Evolutionary conservation across 73 alveolate species (phyloP).

Genomic region (Symbiodinium pilosum): DNA sequence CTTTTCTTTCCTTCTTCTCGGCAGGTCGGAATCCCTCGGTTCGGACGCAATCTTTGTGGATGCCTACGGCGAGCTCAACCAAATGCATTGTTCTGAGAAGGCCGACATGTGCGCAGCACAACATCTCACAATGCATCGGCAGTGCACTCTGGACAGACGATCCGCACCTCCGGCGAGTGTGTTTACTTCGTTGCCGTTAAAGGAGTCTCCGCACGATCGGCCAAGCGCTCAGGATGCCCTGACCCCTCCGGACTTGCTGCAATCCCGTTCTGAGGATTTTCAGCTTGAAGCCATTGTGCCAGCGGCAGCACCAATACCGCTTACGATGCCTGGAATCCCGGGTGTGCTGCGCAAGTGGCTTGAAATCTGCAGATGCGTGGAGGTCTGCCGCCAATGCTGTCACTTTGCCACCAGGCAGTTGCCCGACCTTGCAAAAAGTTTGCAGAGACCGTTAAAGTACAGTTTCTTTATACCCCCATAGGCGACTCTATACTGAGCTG

Average conservation of each 20-base stretch:
- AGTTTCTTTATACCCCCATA: no score
- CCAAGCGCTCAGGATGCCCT: neutral
- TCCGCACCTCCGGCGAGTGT: slow-evolving; percentile 15
- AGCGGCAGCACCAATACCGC: slow-evolving; percentile 8
- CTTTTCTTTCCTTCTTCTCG: neutral
- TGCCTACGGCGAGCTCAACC: slow-evolving; percentile 30
- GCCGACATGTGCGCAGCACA: neutral
- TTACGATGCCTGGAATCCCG: slow-evolving; percentile 6
- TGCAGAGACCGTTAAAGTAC: no score
- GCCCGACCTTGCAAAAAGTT: no score
- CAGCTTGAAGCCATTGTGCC: slow-evolving; percentile 29
- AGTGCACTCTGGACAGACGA: neutral
- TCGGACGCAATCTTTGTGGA: slow-evolving; percentile 34
- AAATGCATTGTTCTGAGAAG: slow-evolving; percentile 27
- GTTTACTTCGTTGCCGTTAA: slow-evolving; percentile 58
- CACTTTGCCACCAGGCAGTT: neutral
- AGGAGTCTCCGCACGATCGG: slow-evolving; percentile 33
- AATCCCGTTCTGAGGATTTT: neutral
- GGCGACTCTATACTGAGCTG: no score
- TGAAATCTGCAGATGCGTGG: neutral
- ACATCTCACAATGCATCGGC: neutral
- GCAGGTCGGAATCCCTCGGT: slow-evolving; percentile 49
- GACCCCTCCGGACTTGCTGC: neutral
- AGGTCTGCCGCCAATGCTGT: neutral
- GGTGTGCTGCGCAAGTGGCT: neutral